Base-by-base conservation (phyloP, 345 rosid species). In the Aquilaria yunnanensis region DNA sequence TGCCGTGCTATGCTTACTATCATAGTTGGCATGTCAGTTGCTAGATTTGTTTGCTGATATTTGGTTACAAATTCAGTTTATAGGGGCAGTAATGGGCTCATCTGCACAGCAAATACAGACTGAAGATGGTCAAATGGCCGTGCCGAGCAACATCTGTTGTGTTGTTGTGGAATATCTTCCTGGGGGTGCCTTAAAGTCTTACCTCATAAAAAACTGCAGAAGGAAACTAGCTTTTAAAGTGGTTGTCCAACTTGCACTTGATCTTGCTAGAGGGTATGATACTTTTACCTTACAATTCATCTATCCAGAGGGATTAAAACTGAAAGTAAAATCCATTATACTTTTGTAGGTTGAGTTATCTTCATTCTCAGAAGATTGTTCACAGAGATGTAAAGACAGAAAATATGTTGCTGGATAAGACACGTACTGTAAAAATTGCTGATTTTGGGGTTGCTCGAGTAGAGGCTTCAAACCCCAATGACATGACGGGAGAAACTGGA, bases 401-500 rank as follows among this genome's bases (percentile, higher is more conserved):
- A 81, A 94, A 94, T 77, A 94, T 94, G 99, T 75, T 94, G 58
- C 74, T 94, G 77, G 96, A 94, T 81, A 94, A 84, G 77, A 69
- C 81, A 2, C 82, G 99, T 11, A 85, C 87, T 0, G 81, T 94
- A 11, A 94, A 94, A 74, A 91, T 91, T 43, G 99, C 97, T 5
- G 99, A 94, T 75, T 94, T 94, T 12, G 99, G 99, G 63, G 99
- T 94, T 66, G 99, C 97, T 43, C 91, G 99, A 54, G 96, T 94
- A 41, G 99, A 94, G 75, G 99, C 97, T 54, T 94, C 99, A 55
- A 94, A 94, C 78, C 96, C 99, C 57, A 91, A 84, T 73, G 99
- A 94, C 71, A 94, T 94, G 99, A 94, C 99, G 14, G 99, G 99
- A 65, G 99, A 94, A 79, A 94, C 99, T 32, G 99, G 99, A 55